These are phyloP conservation scores for Dentipellis fragilis DNA, from an alignment of 768 basidiomycete species.

Conservation along the genomic window DNA sequence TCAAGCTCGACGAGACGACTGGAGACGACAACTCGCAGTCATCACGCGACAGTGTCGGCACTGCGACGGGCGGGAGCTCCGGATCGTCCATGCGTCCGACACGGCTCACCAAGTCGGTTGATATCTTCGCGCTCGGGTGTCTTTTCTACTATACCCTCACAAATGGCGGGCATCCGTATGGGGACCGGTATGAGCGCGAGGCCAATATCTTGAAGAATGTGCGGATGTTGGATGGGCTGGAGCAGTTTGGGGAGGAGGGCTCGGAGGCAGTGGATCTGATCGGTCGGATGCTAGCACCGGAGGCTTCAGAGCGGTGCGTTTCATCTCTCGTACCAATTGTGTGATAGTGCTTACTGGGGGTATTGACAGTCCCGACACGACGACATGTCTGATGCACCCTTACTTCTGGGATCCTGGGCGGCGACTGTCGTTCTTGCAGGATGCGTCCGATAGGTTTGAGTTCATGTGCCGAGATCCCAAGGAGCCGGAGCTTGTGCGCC, in stretches of 20 bases:
- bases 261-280: conserved; percentile 85
- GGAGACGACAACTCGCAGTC: conserved; percentile 56
- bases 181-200: conserved; percentile 88
- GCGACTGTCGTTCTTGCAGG: conserved; percentile 89
- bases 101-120: conserved; percentile 86
- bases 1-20: conserved; percentile 74
- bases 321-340: not conserved
- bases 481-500: conserved; percentile 58
- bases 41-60: conserved; percentile 55
- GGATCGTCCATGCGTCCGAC: conserved; percentile 32
- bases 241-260: conserved; percentile 86
- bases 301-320: conserved; percentile 63
- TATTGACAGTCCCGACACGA: conserved; percentile 68
- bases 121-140: conserved; percentile 94
- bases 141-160: conserved; percentile 90
- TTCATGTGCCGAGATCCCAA: conserved; percentile 93
- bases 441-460: conserved; percentile 95
- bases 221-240: conserved; percentile 60
- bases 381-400: conserved; percentile 81
- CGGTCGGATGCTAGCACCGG: conserved; percentile 62
- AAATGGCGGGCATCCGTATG: conserved; percentile 87
- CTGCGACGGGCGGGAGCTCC: conserved; percentile 27
- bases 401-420: conserved; percentile 93
- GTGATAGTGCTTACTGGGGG: conserved; percentile 3
- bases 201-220: conserved; percentile 83